phyloP scores from a whole-genome alignment of 2,329 filamentous ascomycete species.

The Trichoderma oligosporum region DNA sequence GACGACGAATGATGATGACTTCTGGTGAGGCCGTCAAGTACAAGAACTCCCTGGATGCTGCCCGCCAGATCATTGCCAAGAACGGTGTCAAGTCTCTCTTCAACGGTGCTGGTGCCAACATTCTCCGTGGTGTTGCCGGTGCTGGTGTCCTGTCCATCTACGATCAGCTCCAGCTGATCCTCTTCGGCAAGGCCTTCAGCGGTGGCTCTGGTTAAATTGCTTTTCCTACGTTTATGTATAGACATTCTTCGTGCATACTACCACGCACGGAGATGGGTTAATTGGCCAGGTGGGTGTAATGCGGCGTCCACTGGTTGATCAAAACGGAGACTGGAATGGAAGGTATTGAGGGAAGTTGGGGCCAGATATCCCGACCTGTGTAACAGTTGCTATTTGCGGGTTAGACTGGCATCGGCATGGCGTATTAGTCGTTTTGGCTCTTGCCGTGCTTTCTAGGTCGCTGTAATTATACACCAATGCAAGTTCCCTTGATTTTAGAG shows the following conservation, averaged over 20 bases:
- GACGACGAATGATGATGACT: slow-evolving; percentile 99
- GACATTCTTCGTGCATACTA: slow-evolving; percentile 32
- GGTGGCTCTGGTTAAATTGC: slow-evolving; percentile 49
- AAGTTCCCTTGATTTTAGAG: slow-evolving; percentile 46
- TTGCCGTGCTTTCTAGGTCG: slow-evolving; percentile 49
- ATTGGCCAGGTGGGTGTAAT: slow-evolving; percentile 37
- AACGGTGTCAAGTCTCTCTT: slow-evolving; percentile 99
- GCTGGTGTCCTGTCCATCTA: slow-evolving; percentile 99
- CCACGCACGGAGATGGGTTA: slow-evolving; percentile 30
- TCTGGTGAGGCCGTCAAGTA: slow-evolving; percentile 98
- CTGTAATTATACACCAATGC: slow-evolving; percentile 62
- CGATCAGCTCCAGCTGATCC: slow-evolving; percentile 97
- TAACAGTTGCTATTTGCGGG: slow-evolving; percentile 42
- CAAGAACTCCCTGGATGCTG: slow-evolving; percentile 92
- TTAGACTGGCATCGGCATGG: slow-evolving; percentile 50
- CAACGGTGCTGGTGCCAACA: slow-evolving; percentile 99
- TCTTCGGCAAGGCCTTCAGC: slow-evolving; percentile 99
- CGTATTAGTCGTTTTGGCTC: slow-evolving; percentile 44
- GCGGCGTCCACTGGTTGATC: slow-evolving; percentile 38
- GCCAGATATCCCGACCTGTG: slow-evolving; percentile 38
- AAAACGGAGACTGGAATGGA: slow-evolving; percentile 46
- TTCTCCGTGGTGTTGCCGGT: slow-evolving; percentile 99
- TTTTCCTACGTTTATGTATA: slow-evolving; percentile 41
- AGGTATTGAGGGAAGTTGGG: slow-evolving; percentile 44
- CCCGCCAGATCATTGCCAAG: slow-evolving; percentile 92